phyloP scores from a whole-genome alignment of 1,139 yeast species.

The Yamadazyma oceani region DNA sequence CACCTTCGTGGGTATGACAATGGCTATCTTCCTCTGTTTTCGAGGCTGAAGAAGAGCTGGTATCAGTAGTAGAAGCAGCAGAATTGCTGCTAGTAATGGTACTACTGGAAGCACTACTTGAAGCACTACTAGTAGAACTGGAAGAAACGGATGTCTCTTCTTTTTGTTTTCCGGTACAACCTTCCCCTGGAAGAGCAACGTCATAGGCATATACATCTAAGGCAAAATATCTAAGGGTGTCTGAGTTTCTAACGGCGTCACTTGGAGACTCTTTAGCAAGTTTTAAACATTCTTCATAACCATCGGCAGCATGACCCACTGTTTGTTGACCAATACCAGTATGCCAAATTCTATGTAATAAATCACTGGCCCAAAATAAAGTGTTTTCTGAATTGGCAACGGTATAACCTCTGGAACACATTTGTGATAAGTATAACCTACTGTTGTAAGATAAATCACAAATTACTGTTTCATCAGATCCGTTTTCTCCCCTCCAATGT shows the following conservation, averaged over 20 bases:
- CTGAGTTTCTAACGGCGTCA: slow-evolving; percentile 19
- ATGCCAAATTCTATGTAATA: slow-evolving; percentile 28
- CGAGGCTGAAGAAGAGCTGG: slow-evolving; percentile 1
- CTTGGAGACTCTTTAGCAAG: slow-evolving; percentile 15
- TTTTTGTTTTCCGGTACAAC: slow-evolving; percentile 17
- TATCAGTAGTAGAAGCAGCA: slow-evolving; percentile 5
- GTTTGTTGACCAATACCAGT: slow-evolving; percentile 19
- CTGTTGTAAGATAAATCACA: slow-evolving; percentile 21
- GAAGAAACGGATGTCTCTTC: slow-evolving; percentile 5
- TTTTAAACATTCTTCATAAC: slow-evolving; percentile 22
- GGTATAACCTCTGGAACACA: slow-evolving; percentile 23
- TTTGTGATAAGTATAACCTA: slow-evolving; percentile 19
- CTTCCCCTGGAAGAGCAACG: slow-evolving; percentile 21
- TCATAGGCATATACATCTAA: slow-evolving; percentile 24
- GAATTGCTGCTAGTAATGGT: slow-evolving; percentile 1
- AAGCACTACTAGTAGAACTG: slow-evolving; percentile 2
- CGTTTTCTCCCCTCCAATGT: slow-evolving; percentile 35
- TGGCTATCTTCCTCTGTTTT: slow-evolving; percentile 1
- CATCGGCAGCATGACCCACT: slow-evolving; percentile 23
- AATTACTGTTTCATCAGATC: slow-evolving; percentile 27
- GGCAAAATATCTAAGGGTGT: slow-evolving; percentile 20
- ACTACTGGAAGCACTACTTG: slow-evolving; percentile 4
- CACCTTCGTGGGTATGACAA: slow-evolving; percentile 24
- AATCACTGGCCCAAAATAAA: slow-evolving; percentile 19
- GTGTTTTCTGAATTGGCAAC: slow-evolving; percentile 16